Conservation (phyloP, 2,329 filamentous ascomycete genomes). For the Neopestalotiopsis sp. region DNA sequence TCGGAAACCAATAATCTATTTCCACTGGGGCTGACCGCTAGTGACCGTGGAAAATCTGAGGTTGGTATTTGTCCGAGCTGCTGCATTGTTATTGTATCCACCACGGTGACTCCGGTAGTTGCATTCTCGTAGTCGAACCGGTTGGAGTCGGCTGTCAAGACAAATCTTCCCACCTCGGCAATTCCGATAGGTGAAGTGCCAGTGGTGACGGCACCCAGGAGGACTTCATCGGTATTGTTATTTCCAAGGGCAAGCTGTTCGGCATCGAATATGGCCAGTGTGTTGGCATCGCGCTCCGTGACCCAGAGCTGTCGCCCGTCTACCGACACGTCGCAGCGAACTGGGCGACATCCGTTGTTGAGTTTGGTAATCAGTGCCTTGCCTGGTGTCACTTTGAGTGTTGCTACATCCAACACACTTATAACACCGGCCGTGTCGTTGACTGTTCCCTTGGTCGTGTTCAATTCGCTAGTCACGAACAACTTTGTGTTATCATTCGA, state of each 20-base stretch:
- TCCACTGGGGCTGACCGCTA: slow-evolving; percentile 15
- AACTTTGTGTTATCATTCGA: slow-evolving; percentile 13
- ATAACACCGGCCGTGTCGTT: slow-evolving; percentile 9
- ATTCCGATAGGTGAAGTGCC: slow-evolving; percentile 17
- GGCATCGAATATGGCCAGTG: slow-evolving; percentile 3
- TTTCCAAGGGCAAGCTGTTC: neutral
- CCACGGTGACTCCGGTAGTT: slow-evolving; percentile 11
- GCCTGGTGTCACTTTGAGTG: slow-evolving; percentile 4
- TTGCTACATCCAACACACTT: slow-evolving; percentile 13
- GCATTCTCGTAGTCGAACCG: slow-evolving; percentile 13
- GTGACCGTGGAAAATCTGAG: slow-evolving; percentile 6
- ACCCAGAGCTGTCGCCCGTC: slow-evolving; percentile 14
- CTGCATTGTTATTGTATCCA: neutral
- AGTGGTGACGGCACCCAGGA: slow-evolving; percentile 11
- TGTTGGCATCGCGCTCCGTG: slow-evolving; percentile 9
- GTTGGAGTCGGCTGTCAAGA: slow-evolving; percentile 16
- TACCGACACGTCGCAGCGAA: slow-evolving; percentile 6
- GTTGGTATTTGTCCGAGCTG: slow-evolving; percentile 13
- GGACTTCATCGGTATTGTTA: slow-evolving; percentile 2
- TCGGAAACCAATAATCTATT: slow-evolving; percentile 12
- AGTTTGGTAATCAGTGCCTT: slow-evolving; percentile 5
- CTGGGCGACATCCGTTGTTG: slow-evolving; percentile 7
- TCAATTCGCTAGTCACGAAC: slow-evolving; percentile 12
- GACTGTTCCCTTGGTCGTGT: neutral
- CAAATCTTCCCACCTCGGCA: neutral